Evolutionary conservation across 2,329 filamentous ascomycete species (phyloP), one percentile per base, ranked within the genome.

Genomic region (Atkinsonella hypoxylon): DNA sequence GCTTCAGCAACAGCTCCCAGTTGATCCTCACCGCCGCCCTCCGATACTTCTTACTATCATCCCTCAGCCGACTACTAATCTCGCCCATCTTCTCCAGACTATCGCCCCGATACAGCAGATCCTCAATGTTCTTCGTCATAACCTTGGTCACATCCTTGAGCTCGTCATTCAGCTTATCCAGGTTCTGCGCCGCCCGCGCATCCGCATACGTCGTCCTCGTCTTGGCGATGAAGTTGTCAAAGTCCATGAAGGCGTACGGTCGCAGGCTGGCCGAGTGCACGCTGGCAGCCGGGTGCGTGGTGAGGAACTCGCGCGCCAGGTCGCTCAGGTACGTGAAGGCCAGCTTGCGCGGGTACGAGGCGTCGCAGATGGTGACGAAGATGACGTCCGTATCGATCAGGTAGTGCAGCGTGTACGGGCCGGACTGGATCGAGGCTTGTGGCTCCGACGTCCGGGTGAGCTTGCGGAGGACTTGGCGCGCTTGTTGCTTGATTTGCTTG

Each of bases 61-160:
- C 93, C 56, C 88, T 76, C 65, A 98, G 70, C 55, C 91, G 76
- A 51, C 82, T 85, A 61, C 87, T 94, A 64, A 96, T 85, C 72
- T 97, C 91, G 54, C 93, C 91, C 93, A 98, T 98, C 62, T 89
- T 81, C 71, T 98, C 93, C 58, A 98, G 71, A 61, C 84, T 93
- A 66, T 98, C 93, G 30, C 93, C 93, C 55, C 94, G 77, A 67
- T 98, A 98, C 49, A 98, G 74, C 63, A 98, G 72, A 67, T 98
- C 93, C 75, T 98, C 93, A 59, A 98, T 97, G 68, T 98, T 98
- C 80, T 97, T 97, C 51, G 90, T 97, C 94, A 98, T 98, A 64
- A 98, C 90, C 72, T 96, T 90, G 1, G 93, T 97, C 50, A 98
- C 94, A 69, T 97, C 93, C 67, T 90, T 85, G 57, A 98, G 79